phyloP scores from a whole-genome alignment of 257 asterid species.

The Nicotiana tomentosiformis region DNA sequence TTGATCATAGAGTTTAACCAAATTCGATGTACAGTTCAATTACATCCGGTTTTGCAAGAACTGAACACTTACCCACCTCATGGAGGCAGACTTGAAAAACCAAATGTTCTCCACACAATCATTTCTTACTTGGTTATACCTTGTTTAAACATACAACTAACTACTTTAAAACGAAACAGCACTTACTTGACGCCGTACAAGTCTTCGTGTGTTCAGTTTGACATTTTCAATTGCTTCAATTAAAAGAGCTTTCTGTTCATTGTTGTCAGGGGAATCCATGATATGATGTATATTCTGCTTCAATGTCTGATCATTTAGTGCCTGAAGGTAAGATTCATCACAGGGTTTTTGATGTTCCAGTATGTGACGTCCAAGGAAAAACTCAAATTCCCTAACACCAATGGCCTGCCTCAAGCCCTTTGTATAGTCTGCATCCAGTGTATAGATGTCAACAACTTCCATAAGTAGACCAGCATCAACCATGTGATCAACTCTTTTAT shows the following conservation, averaged over 20 bases:
- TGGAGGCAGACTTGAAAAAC: background rate
- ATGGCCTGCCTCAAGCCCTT: conserved; percentile 87
- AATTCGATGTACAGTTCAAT: background rate
- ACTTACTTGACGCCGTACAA: conserved; percentile 87
- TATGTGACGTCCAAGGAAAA: conserved; percentile 40
- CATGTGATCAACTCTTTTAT: conserved; percentile 80
- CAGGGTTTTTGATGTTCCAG: conserved; percentile 19
- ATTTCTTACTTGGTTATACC: background rate
- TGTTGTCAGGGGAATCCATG: conserved; percentile 28
- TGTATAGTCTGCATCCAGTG: conserved; percentile 63
- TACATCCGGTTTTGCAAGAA: background rate
- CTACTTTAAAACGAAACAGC: background rate
- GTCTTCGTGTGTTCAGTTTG: conserved; percentile 80
- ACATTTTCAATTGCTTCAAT: conserved; percentile 58
- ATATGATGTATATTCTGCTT: conserved; percentile 27
- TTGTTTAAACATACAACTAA: background rate
- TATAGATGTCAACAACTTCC: conserved; percentile 66
- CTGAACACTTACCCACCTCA: background rate
- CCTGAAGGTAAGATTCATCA: conserved; percentile 5
- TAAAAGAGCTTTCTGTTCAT: conserved; percentile 30
- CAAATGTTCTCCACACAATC: background rate
- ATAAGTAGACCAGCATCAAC: conserved; percentile 63
- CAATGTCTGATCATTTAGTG: conserved; percentile 16
- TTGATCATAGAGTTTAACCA: background rate
- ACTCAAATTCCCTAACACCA: conserved; percentile 84